Conservation (phyloP, 768 basidiomycete genomes). For the Tephrocybe sp. region DNA sequence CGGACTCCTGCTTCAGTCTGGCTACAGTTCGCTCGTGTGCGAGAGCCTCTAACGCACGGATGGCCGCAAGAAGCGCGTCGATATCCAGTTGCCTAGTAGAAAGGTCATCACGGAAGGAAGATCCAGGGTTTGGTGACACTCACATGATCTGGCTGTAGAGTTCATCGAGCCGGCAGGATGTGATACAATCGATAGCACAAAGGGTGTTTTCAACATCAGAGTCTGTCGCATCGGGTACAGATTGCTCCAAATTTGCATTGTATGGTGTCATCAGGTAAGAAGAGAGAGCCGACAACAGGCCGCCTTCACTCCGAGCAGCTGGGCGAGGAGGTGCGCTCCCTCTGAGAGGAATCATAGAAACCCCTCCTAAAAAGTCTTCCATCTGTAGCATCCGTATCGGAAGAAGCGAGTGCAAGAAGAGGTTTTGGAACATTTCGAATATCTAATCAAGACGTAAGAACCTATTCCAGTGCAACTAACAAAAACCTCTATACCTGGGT, state of each 20-base stretch:
- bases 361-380: slow-evolving; percentile 97
- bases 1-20: slow-evolving; percentile 64
- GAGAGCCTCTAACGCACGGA: slow-evolving; percentile 84
- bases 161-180: slow-evolving; percentile 90
- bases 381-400: slow-evolving; percentile 91
- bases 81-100: slow-evolving; percentile 65
- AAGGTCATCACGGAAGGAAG: not conserved
- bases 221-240: slow-evolving; percentile 86
- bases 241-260: slow-evolving; percentile 63
- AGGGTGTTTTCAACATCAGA: slow-evolving; percentile 91
- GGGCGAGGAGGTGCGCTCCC: slow-evolving; percentile 65
- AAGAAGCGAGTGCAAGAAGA: slow-evolving; percentile 91
- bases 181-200: slow-evolving; percentile 92
- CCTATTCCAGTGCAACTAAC: not conserved
- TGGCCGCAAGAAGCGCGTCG: slow-evolving; percentile 77
- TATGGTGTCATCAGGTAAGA: slow-evolving; percentile 98
- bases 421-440: slow-evolving; percentile 97
- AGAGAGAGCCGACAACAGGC: slow-evolving; percentile 88
- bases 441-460: slow-evolving; percentile 49
- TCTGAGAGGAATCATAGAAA: slow-evolving; percentile 87
- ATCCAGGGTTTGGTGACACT: slow-evolving; percentile 26
- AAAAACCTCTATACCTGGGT: slow-evolving; percentile 54
- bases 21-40: slow-evolving; percentile 90
- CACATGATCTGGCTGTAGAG: slow-evolving; percentile 92
- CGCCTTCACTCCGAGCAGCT: slow-evolving; percentile 75